Percentiles rank a stretch among this genome's conserved stretches.
phyloP scores from a whole-genome alignment of 306 rosid genomes.

The Medicago lupulina region DNA sequence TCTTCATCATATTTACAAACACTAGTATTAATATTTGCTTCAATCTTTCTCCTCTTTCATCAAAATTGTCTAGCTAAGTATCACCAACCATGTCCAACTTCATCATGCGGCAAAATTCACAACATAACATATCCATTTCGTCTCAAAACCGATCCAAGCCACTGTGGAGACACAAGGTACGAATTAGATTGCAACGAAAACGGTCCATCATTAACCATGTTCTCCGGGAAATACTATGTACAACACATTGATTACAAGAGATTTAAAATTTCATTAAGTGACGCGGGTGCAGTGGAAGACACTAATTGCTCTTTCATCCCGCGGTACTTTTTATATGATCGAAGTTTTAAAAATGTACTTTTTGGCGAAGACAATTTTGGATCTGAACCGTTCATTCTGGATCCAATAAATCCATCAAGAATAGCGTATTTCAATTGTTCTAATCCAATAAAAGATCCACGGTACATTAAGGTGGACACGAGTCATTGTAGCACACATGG shows the following conservation, averaged over 20 bases:
- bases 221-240: conserved; percentile 15
- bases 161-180: conserved; percentile 39
- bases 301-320: conserved; percentile 38
- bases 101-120: conserved; percentile 40
- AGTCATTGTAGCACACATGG: background rate
- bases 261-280: background rate
- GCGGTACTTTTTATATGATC: conserved; percentile 20
- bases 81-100: conserved; percentile 24
- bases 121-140: conserved; percentile 42
- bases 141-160: conserved; percentile 32
- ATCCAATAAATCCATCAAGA: background rate
- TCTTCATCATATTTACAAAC: too few relatives aligned
- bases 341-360: background rate
- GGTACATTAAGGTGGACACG: conserved; percentile 14
- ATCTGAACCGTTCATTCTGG: conserved; percentile 32
- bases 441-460: conserved; percentile 18
- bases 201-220: background rate
- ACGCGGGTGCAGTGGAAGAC: conserved; percentile 29
- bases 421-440: conserved; percentile 37
- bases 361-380: conserved; percentile 14
- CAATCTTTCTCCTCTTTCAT: conserved; percentile 23
- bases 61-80: conserved; percentile 21
- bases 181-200: conserved; percentile 36
- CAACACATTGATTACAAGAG: conserved; percentile 26
- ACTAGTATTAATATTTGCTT: background rate